Evolutionary conservation across 768 basidiomycete species (phyloP).

Genomic region (Calocybe cyanea): DNA sequence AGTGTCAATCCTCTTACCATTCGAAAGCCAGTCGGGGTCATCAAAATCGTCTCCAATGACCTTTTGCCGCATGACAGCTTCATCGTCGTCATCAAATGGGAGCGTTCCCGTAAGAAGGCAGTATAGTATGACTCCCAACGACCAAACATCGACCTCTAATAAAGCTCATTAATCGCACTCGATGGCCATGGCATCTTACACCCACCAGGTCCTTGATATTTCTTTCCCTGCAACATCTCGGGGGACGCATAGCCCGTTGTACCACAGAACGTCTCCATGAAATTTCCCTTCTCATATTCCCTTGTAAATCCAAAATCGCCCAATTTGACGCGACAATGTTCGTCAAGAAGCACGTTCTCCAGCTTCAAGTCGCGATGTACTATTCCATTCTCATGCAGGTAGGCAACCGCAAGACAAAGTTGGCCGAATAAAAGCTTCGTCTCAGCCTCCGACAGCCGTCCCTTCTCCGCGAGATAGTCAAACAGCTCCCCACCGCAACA

Average conservation of each 20-base stretch:
- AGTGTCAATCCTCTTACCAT: conserved; percentile 46
- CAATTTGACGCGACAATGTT: conserved; percentile 86
- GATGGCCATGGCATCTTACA: conserved; percentile 7
- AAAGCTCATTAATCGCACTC: conserved; percentile 11
- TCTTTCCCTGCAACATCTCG: conserved; percentile 85
- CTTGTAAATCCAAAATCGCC: conserved; percentile 95
- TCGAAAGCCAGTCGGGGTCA: conserved; percentile 88
- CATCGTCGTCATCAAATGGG: conserved; percentile 90
- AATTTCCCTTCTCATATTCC: conserved; percentile 73
- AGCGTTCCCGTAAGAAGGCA: conserved; percentile 85
- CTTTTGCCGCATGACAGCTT: conserved; percentile 74
- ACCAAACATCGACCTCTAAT: conserved; percentile 94
- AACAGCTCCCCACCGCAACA: conserved; percentile 97
- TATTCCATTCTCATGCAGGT: conserved; percentile 88
- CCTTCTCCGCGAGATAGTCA: conserved; percentile 96
- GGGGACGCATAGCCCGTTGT: conserved; percentile 93
- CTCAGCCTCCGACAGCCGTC: conserved; percentile 81
- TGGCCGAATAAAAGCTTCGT: conserved; percentile 91
- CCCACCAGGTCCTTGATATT: conserved; percentile 87
- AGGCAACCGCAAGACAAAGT: conserved; percentile 87
- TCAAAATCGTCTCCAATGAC: conserved; percentile 86
- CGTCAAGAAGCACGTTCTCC: conserved; percentile 91
- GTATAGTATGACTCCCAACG: conserved; percentile 88
- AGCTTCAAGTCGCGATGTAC: conserved; percentile 97
- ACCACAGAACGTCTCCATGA: conserved; percentile 93